A percentile compares a stretch with the other conserved stretches of the same genome.
phyloP scores from a whole-genome alignment of 2,329 filamentous ascomycete genomes.

The Diaporthe sp. region DNA sequence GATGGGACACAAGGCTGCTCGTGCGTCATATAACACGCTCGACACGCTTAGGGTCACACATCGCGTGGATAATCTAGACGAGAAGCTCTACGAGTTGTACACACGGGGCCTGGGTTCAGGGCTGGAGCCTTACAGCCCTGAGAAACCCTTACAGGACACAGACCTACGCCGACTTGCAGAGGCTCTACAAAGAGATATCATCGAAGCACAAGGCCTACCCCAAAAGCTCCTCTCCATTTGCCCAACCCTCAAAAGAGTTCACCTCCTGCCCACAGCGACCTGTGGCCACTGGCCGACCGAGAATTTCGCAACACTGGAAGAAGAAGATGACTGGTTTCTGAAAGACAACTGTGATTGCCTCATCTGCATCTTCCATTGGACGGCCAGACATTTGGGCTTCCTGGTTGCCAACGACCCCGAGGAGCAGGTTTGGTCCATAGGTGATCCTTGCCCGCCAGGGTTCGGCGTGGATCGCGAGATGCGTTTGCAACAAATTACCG shows the following conservation, averaged over 20 bases:
- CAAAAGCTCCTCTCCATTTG: neutral
- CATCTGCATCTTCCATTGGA: neutral
- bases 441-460: neutral
- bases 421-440: neutral
- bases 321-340: neutral
- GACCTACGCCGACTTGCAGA: neutral
- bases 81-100: neutral
- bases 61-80: neutral
- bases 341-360: neutral
- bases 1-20: neutral
- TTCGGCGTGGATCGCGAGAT: neutral
- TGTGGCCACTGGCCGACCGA: neutral
- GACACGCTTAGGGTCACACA: neutral
- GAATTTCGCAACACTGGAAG: neutral
- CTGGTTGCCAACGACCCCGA: neutral
- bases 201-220: neutral
- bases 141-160: neutral
- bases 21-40: neutral
- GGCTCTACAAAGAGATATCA: neutral
- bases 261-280: neutral
- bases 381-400: neutral
- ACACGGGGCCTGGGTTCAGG: neutral
- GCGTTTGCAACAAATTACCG: neutral
- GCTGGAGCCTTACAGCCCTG: neutral
- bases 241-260: neutral